These are phyloP conservation scores for Fusarium drepaniforme DNA, from an alignment of 2,329 filamentous ascomycete genomes.

Conservation along the genomic window DNA sequence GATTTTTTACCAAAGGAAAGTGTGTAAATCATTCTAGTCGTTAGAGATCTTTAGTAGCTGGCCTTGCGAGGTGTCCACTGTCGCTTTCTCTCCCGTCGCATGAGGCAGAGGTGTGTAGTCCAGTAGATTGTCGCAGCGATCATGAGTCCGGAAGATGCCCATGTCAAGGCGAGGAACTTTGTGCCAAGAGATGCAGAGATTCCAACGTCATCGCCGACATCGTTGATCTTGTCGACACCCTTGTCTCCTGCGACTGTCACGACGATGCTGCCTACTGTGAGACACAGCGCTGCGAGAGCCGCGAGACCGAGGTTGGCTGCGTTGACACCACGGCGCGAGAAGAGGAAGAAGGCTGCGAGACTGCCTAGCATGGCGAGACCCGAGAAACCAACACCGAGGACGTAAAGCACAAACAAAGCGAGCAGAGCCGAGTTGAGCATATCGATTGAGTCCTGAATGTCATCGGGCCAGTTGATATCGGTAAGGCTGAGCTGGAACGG, in stretches of 20 bases:
- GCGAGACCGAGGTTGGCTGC: constrained; percentile 55
- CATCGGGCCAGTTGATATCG: constrained; percentile 59
- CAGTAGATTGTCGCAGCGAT: constrained; percentile 55
- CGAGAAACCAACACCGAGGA: constrained; percentile 56
- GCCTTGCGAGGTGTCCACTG: constrained; percentile 46
- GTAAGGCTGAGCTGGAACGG: constrained; percentile 58
- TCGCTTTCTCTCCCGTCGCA: constrained; percentile 45
- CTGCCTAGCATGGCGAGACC: constrained; percentile 58
- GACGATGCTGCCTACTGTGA: constrained; percentile 58
- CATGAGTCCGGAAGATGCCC: constrained; percentile 62
- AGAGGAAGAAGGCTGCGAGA: constrained; percentile 51
- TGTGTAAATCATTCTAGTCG: constrained; percentile 27
- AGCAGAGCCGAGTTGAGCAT: constrained; percentile 62
- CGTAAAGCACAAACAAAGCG: constrained; percentile 63
- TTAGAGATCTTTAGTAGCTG: constrained; percentile 36
- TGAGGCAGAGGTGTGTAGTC: constrained; percentile 49
- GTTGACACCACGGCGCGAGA: constrained; percentile 39
- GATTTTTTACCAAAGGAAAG: constrained; percentile 12
- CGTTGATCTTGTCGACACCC: constrained; percentile 57
- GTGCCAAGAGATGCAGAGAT: constrained; percentile 57
- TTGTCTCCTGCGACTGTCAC: constrained; percentile 56
- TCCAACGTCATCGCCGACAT: constrained; percentile 57
- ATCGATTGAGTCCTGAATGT: constrained; percentile 61
- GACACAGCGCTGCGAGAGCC: constrained; percentile 50
- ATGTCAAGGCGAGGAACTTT: constrained; percentile 60